Conservation (phyloP, 768 basidiomycete species). For the Boletus barrowsii region DNA sequence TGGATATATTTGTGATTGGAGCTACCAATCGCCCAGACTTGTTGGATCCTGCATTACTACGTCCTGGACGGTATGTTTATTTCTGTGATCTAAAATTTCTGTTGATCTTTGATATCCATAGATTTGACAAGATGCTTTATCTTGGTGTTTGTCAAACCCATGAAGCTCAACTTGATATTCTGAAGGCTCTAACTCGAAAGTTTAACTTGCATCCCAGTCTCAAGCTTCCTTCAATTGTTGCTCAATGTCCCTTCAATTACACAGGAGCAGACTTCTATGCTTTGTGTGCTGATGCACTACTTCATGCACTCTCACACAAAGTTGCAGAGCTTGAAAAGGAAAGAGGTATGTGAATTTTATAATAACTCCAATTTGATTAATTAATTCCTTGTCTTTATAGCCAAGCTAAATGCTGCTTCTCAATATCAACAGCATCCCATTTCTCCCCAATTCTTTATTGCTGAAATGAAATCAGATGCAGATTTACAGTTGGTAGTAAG, state of each 20-base stretch:
- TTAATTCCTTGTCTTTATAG: neutral
- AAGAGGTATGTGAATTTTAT: slow-evolving; percentile 47
- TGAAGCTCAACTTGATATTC: slow-evolving; percentile 78
- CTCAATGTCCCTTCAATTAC: slow-evolving; percentile 84
- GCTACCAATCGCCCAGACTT: slow-evolving; percentile 95
- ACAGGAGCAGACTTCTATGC: slow-evolving; percentile 99
- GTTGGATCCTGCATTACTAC: slow-evolving; percentile 81
- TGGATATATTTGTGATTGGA: slow-evolving; percentile 90
- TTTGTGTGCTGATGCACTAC: slow-evolving; percentile 92
- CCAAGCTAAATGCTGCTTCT: slow-evolving; percentile 44
- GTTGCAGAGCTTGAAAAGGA: slow-evolving; percentile 74
- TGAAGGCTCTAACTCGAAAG: slow-evolving; percentile 88
- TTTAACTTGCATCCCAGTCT: slow-evolving; percentile 76
- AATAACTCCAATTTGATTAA: neutral
- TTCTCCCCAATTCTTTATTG: slow-evolving; percentile 87
- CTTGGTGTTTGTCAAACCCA: slow-evolving; percentile 89
- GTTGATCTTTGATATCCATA: slow-evolving; percentile 26
- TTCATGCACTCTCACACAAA: slow-evolving; percentile 90
- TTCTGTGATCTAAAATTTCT: neutral
- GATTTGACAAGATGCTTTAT: slow-evolving; percentile 97
- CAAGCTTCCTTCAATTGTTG: slow-evolving; percentile 60
- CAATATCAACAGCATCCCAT: slow-evolving; percentile 53
- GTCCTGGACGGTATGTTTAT: slow-evolving; percentile 72
- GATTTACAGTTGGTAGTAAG: slow-evolving; percentile 79
- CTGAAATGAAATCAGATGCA: slow-evolving; percentile 67